These are phyloP conservation scores for Trametes cubensis DNA, from an alignment of 768 basidiomycete genomes.

Conservation along the genomic window DNA sequence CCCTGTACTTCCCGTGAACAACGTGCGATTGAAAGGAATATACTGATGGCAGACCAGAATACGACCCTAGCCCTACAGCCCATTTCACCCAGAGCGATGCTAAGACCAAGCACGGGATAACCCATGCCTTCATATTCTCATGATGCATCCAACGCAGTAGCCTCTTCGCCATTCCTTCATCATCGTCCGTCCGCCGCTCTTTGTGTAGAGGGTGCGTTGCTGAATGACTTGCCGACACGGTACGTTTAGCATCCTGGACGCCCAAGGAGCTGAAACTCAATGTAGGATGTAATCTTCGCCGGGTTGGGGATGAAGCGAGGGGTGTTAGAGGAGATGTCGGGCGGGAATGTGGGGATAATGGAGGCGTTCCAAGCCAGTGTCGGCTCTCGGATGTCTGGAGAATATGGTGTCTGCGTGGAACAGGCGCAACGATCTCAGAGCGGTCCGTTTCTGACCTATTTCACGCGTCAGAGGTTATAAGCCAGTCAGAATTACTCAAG, in stretches of 20 bases:
- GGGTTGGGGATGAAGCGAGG: conserved; percentile 33
- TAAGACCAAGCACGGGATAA: conserved; percentile 58
- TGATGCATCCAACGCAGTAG: conserved; percentile 86
- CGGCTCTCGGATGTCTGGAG: conserved; percentile 61
- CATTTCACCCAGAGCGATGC: conserved; percentile 63
- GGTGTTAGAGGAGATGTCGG: conserved; percentile 48
- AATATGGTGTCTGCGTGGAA: conserved; percentile 63
- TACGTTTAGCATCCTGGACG: conserved; percentile 38
- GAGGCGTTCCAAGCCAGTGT: conserved; percentile 59
- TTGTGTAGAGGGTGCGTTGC: conserved; percentile 7
- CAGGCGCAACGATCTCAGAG: conserved; percentile 60
- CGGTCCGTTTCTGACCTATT: conserved; percentile 37
- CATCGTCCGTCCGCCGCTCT: conserved; percentile 26
- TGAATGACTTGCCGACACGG: conserved; percentile 23
- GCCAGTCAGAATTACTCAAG: neutral
- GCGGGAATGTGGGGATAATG: conserved; percentile 50
- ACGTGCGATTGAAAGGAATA: conserved; percentile 15
- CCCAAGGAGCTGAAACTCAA: conserved; percentile 49
- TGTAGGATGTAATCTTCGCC: conserved; percentile 23
- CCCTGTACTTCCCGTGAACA: conserved; percentile 46
- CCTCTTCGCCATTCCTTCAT: conserved; percentile 52
- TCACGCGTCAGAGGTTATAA: neutral
- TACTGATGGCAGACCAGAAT: conserved; percentile 65
- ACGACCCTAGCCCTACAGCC: conserved; percentile 72
- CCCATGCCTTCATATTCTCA: conserved; percentile 58